These are phyloP conservation scores for Tubosaeta sp. DNA, from an alignment of 768 basidiomycete species.

Conservation along the genomic window DNA sequence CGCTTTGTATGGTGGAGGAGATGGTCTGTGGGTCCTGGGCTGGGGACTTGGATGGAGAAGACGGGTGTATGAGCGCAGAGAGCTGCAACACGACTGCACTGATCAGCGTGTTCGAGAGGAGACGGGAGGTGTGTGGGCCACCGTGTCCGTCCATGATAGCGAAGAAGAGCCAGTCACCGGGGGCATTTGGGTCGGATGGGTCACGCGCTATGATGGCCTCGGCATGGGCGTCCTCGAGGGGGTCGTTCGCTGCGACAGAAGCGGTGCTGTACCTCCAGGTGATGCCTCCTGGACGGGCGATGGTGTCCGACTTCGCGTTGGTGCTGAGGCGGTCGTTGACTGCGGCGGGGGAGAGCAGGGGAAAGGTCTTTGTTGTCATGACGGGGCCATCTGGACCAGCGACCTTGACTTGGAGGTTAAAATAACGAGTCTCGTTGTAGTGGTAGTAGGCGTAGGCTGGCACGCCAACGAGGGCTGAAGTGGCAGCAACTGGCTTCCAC, in stretches of 20 bases:
- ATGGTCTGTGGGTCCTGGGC: constrained; percentile 49
- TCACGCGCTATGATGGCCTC: constrained; percentile 65
- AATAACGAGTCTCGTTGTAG: constrained; percentile 45
- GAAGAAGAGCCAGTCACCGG: constrained; percentile 79
- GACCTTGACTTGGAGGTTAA: constrained; percentile 54
- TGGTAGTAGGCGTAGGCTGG: constrained; percentile 60
- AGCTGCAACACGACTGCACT: constrained; percentile 81
- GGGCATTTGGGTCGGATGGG: constrained; percentile 49
- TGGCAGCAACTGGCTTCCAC: constrained; percentile 65
- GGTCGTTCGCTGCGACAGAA: constrained; percentile 78
- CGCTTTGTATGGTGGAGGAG: constrained; percentile 64
- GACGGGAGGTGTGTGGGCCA: constrained; percentile 77
- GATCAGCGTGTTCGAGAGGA: constrained; percentile 81
- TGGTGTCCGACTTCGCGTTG: constrained; percentile 44
- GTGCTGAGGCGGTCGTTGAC: constrained; percentile 57
- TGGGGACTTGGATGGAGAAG: constrained; percentile 32
- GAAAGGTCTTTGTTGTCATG: constrained; percentile 49
- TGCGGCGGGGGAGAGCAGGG: constrained; percentile 51
- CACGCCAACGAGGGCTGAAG: constrained; percentile 48
- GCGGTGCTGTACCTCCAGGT: constrained; percentile 79
- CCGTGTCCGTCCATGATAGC: constrained; percentile 90
- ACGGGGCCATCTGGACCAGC: constrained; percentile 53
- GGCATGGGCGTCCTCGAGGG: constrained; percentile 87
- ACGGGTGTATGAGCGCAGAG: constrained; percentile 43
- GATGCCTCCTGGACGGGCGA: constrained; percentile 49